Conservation (phyloP, 768 basidiomycete genomes). For the Pleurotus platypus region DNA sequence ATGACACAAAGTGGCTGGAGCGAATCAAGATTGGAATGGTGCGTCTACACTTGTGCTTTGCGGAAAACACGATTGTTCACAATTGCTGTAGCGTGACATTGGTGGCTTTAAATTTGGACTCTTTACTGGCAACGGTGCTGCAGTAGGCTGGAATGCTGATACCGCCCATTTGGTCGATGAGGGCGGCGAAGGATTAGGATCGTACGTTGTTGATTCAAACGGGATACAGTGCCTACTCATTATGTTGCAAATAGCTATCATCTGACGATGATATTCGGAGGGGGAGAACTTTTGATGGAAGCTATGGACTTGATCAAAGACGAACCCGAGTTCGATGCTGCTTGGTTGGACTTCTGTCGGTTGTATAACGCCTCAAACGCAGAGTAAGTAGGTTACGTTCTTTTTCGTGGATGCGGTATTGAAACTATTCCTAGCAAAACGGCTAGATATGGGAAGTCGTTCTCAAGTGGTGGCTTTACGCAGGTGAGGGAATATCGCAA, state of each 20-base stretch:
- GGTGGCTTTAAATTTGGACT: constrained; percentile 32
- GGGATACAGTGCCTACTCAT: too few species aligned
- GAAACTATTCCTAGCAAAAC: constrained; percentile 20
- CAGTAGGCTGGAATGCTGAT: constrained; percentile 36
- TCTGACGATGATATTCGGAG: constrained; percentile 31
- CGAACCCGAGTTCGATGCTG: constrained; percentile 33
- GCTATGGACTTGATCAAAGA: constrained; percentile 34
- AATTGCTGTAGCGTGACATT: constrained; percentile 24
- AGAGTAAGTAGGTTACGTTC: constrained; percentile 20
- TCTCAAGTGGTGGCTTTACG: constrained; percentile 28
- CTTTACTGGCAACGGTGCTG: constrained; percentile 30
- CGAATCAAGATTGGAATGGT: constrained; percentile 34
- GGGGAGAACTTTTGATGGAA: constrained; percentile 37
- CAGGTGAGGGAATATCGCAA: constrained; percentile 14
- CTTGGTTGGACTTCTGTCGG: constrained; percentile 35
- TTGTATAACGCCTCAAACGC: constrained; percentile 30
- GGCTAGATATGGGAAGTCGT: constrained; percentile 32
- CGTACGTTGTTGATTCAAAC: constrained; percentile 19
- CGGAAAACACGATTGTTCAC: background rate
- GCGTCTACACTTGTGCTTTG: background rate
- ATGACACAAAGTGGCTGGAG: constrained; percentile 31
- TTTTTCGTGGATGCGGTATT: background rate
- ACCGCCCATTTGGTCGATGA: constrained; percentile 34
- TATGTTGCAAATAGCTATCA: constrained; percentile 20
- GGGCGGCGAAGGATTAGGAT: constrained; percentile 27